These are phyloP conservation scores for Madurella mycetomatis DNA, from an alignment of 2,329 filamentous ascomycete genomes.

Conservation along the genomic window DNA sequence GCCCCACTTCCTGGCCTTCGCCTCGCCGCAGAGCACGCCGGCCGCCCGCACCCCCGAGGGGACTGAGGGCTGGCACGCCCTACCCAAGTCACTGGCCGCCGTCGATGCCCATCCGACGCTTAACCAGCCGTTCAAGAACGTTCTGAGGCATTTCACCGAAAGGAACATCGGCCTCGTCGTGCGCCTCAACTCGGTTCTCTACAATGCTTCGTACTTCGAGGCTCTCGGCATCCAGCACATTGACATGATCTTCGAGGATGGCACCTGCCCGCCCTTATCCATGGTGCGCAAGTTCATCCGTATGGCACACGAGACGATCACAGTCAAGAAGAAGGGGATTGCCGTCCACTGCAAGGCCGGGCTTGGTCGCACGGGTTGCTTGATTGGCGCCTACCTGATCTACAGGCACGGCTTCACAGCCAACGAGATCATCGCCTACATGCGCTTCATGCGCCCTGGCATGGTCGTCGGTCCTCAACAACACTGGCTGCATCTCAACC, in stretches of 20 bases:
- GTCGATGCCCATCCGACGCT: slow-evolving; percentile 67
- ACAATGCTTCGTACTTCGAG: slow-evolving; percentile 96
- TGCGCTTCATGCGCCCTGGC: slow-evolving; percentile 97
- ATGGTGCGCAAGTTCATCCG: slow-evolving; percentile 95
- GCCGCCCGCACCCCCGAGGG: slow-evolving; percentile 66
- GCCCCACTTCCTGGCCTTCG: slow-evolving; percentile 91
- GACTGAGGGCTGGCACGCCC: slow-evolving; percentile 66
- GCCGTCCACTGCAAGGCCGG: slow-evolving; percentile 99
- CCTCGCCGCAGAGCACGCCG: slow-evolving; percentile 82
- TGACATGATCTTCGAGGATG: slow-evolving; percentile 99
- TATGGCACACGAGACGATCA: slow-evolving; percentile 91
- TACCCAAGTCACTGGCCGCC: slow-evolving; percentile 72
- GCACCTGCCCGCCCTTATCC: slow-evolving; percentile 83
- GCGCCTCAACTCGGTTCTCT: slow-evolving; percentile 89
- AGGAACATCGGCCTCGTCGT: slow-evolving; percentile 91
- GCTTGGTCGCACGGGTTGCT: slow-evolving; percentile 86
- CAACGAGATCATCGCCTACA: slow-evolving; percentile 94
- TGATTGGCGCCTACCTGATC: slow-evolving; percentile 96
- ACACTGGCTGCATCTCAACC: slow-evolving; percentile 97
- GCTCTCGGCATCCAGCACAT: slow-evolving; percentile 91
- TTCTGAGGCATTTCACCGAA: slow-evolving; percentile 81
- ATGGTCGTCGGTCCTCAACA: slow-evolving; percentile 99
- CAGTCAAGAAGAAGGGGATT: slow-evolving; percentile 82
- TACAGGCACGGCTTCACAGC: slow-evolving; percentile 97
- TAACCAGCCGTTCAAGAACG: slow-evolving; percentile 90